These are phyloP conservation scores for Cystofilobasidium bisporidii DNA, from an alignment of 768 basidiomycete genomes.

Conservation along the genomic window DNA sequence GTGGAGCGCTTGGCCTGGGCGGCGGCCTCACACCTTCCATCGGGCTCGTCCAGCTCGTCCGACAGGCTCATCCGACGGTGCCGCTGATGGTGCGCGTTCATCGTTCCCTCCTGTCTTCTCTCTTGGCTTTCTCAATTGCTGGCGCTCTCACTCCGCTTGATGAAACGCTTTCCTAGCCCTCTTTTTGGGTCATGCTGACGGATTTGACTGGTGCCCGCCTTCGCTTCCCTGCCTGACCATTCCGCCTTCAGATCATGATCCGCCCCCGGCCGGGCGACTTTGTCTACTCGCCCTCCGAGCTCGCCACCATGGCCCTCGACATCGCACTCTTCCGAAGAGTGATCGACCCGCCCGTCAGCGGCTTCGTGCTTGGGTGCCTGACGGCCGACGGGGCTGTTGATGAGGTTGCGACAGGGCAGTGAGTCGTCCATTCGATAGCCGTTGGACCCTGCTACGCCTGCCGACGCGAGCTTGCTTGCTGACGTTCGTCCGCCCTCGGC, in stretches of 20 bases:
- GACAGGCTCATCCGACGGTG: not conserved
- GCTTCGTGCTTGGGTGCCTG: slow-evolving; percentile 31
- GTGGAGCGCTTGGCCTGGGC: slow-evolving; percentile 59
- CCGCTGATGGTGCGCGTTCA: slow-evolving; percentile 41
- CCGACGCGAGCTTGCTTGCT: too few relatives aligned
- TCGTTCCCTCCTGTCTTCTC: too few relatives aligned
- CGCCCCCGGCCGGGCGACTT: slow-evolving; percentile 73
- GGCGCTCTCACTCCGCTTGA: too few relatives aligned
- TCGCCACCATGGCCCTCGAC: slow-evolving; percentile 66
- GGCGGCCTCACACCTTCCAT: slow-evolving; percentile 77
- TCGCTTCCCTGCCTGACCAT: too few relatives aligned
- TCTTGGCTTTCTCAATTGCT: too few relatives aligned
- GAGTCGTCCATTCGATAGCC: slow-evolving; percentile 28
- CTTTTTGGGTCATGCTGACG: too few relatives aligned
- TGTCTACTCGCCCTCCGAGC: slow-evolving; percentile 56
- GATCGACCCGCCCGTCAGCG: slow-evolving; percentile 49
- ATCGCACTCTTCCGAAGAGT: slow-evolving; percentile 48
- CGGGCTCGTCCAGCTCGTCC: slow-evolving; percentile 50
- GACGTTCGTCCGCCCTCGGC: too few relatives aligned
- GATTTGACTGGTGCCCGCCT: too few relatives aligned
- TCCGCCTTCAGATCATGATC: slow-evolving; percentile 48
- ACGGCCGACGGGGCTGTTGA: slow-evolving; percentile 42
- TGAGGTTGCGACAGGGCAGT: slow-evolving; percentile 52
- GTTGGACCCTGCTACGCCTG: too few relatives aligned
- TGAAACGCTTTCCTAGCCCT: too few relatives aligned